Base-by-base conservation (phyloP, 345 rosid species). In the Balakata baccata region DNA sequence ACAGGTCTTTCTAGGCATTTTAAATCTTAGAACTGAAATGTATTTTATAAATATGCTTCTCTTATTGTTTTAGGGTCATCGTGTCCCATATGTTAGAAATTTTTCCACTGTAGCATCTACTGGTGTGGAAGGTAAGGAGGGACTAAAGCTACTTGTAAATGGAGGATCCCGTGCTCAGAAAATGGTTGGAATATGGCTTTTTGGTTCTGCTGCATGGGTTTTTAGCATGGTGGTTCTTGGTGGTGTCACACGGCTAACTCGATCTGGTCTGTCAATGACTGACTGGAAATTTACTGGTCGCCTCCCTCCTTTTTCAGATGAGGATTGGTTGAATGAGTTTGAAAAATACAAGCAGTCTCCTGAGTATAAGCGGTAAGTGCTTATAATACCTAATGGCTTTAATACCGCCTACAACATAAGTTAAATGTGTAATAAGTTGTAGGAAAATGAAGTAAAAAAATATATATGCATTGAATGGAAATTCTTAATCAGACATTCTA, bases 191-290 rank as follows among this genome's bases (percentile, higher is more conserved):
- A 86, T 87, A 56, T 95, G 99, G 99, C 92, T 95, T 69, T 92
- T 95, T 69, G 90, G 98, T 20, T 95, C 98, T 3, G 94, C 99
- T 16, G 94, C 97, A 10, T 95, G 94, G 97, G 96, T 92, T 43
- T 92, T 92, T 74, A 95, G 89, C 74, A 91, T 91, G 99, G 98
- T 95, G 59, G 77, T 95, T 10, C 85, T 92, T 45, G 99, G 99
- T 49, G 97, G 98, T 64, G 79, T 87, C 4, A 92, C 99, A 4
- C 85, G 97, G 22, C 87, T 95, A 64, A 92, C 97, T 7, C 86
- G 97, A 37, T 95, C 97, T 50, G 98, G 97, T 76, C 94, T 95
- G 69, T 92, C 99, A 1, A 92, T 95, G 97, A 95, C 98, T 49
- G 98, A 92, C 64, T 92, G 98, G 99, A 92, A 92, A 81, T 92